Base-by-base conservation (phyloP, 2,329 filamentous ascomycete genomes). In the Lecanosticta acicola region DNA sequence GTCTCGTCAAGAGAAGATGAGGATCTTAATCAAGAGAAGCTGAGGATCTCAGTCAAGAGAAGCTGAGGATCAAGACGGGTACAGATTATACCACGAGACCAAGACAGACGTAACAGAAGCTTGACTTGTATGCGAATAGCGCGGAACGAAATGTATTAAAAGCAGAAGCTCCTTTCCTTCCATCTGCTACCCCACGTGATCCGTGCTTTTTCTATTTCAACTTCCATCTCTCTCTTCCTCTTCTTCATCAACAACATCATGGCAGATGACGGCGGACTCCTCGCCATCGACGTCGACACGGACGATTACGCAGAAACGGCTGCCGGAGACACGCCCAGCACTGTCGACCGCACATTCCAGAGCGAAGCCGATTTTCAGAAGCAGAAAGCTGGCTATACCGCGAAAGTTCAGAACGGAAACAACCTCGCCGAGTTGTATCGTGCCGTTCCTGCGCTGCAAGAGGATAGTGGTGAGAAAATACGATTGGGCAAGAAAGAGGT, bases 291-390 rank as follows among this genome's bases (percentile, higher is more conserved):
- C 26, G 57, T 65, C 32, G 59, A 59, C 39, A 46, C 57, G 35
- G 61, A 66, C 24, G 51, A 63, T 44, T 63, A 65, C 43, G 62
- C 60, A 8, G 56, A 58, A 14, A 51, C 56, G 13, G 59, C 62
- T 24, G 57, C 61, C 3, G 53, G 39, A 17, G 60, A 63, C 26
- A 43, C 45, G 11, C 52, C 58, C 1, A 42, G 50, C 26, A 39
- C 43, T 5, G 55, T 56, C 3, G 50, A 60, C 7, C 57, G 65
- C 26, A 65, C 60, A 1, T 59, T 59, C 41, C 63, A 64, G 47
- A 62, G 58, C 46, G 59, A 63, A 45, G 54, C 55, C 33, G 59
- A 57, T 24, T 66, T 65, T 39, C 53, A 57, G 11, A 51, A 51
- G 7, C 55, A 61, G 24, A 65, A 63, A 47, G 55, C 46, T 7